A percentile compares a stretch with the other conserved stretches of the same genome.
Conservation (phyloP, 441 rosid species). For the Syzygium syzygioides region DNA sequence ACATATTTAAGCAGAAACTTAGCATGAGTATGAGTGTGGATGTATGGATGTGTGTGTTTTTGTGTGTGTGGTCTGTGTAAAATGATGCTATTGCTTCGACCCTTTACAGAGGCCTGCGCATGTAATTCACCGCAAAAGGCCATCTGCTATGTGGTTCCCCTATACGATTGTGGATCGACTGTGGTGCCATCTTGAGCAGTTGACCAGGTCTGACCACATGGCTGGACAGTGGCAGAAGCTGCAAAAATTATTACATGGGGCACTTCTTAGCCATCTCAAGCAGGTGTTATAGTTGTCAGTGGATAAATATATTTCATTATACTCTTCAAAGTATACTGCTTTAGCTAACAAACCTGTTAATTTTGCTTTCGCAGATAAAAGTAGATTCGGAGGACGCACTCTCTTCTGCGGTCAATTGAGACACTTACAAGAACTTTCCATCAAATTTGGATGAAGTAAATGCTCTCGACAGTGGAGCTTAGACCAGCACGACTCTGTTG, state of each 20-base stretch:
- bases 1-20: neutral
- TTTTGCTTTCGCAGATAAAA: conserved; percentile 47
- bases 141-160: conserved; percentile 83
- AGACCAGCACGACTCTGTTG: neutral
- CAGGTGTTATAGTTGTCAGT: conserved; percentile 33
- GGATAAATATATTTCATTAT: neutral
- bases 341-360: neutral
- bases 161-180: conserved; percentile 66
- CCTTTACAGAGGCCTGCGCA: conserved; percentile 70
- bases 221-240: conserved; percentile 78
- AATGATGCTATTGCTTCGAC: conserved; percentile 9
- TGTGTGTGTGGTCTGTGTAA: neutral
- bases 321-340: neutral
- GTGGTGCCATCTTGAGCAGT: conserved; percentile 77
- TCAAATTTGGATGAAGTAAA: neutral
- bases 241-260: conserved; percentile 51
- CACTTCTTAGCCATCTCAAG: conserved; percentile 74
- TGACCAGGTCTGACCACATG: conserved; percentile 56
- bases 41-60: neutral
- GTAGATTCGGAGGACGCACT: conserved; percentile 70
- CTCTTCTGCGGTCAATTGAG: conserved; percentile 28
- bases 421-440: neutral
- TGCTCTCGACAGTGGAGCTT: neutral
- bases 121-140: conserved; percentile 64
- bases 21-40: neutral